These are phyloP conservation scores for Flaveria bidentis DNA, from an alignment of 129 eudicot species.

Conservation along the genomic window DNA sequence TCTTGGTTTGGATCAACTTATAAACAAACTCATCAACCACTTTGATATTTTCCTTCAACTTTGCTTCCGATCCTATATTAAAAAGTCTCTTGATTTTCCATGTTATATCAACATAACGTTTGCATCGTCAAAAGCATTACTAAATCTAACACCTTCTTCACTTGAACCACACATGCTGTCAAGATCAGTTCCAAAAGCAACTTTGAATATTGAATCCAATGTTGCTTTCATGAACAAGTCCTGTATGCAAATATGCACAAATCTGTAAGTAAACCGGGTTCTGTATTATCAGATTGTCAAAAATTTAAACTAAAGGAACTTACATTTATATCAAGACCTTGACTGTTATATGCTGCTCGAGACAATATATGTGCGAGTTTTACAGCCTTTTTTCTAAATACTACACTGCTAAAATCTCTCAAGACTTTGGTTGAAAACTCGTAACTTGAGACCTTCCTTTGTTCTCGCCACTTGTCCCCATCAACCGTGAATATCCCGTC, in stretches of 20 bases:
- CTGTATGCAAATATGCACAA: slow-evolving; percentile 33
- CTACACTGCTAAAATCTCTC: slow-evolving; percentile 61
- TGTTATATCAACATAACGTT: slow-evolving; percentile 50
- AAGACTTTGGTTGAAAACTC: slow-evolving; percentile 66
- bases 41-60: slow-evolving; percentile 47
- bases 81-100: slow-evolving; percentile 65
- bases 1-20: slow-evolving; percentile 55
- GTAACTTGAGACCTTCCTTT: slow-evolving; percentile 63
- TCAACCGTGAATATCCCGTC: slow-evolving; percentile 84
- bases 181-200: slow-evolving; percentile 68
- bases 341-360: slow-evolving; percentile 44
- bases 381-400: slow-evolving; percentile 54
- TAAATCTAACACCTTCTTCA: slow-evolving; percentile 59
- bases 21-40: slow-evolving; percentile 63
- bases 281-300: not conserved
- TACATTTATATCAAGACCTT: slow-evolving; percentile 60
- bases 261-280: not conserved
- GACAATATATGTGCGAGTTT: slow-evolving; percentile 57
- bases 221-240: slow-evolving; percentile 78
- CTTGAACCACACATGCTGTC: slow-evolving; percentile 72
- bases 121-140: slow-evolving; percentile 68
- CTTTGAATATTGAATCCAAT: slow-evolving; percentile 68
- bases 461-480: slow-evolving; percentile 73
- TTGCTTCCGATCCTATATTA: slow-evolving; percentile 61
- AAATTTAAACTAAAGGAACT: slow-evolving; percentile 5